Evolutionary conservation across 176 grass and related monocot genomes (phyloP).

Genomic region (Paspalum vaginatum): DNA sequence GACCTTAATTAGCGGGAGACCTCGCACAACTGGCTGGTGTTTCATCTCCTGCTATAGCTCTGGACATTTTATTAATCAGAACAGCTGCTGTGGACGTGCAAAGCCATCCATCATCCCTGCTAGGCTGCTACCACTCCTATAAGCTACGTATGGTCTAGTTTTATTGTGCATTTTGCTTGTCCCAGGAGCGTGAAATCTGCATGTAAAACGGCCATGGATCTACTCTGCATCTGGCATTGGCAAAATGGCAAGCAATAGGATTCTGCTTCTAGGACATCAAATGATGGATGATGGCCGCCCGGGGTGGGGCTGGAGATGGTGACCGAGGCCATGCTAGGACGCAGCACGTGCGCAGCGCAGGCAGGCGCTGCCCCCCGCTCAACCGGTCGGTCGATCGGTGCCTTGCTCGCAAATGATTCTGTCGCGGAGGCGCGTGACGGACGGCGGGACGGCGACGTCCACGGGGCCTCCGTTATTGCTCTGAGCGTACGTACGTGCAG

Average conservation of each 20-base stretch:
- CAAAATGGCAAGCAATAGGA: background rate
- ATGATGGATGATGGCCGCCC: background rate
- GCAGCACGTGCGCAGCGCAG: slow-evolving; percentile 72
- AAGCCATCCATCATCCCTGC: background rate
- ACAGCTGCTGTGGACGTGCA: background rate
- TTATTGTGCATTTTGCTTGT: slow-evolving; percentile 3
- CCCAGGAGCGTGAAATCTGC: background rate
- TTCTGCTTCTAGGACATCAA: background rate
- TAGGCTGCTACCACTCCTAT: background rate
- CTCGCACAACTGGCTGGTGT: background rate
- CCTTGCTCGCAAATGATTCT: slow-evolving; percentile 19
- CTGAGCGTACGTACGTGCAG: background rate
- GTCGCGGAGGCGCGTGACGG: background rate
- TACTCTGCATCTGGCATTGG: background rate
- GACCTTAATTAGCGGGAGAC: slow-evolving; percentile 24
- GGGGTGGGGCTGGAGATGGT: no score
- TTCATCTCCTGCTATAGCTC: background rate
- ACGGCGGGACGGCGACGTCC: background rate
- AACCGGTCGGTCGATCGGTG: background rate
- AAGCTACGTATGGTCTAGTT: no score
- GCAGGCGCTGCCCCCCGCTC: slow-evolving; percentile 45
- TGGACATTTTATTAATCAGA: background rate
- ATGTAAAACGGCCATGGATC: background rate
- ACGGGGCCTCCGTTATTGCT: background rate
- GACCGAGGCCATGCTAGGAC: background rate